phyloP scores from a whole-genome alignment of 306 rosid genomes.

The Luffa aegyptiaca region DNA sequence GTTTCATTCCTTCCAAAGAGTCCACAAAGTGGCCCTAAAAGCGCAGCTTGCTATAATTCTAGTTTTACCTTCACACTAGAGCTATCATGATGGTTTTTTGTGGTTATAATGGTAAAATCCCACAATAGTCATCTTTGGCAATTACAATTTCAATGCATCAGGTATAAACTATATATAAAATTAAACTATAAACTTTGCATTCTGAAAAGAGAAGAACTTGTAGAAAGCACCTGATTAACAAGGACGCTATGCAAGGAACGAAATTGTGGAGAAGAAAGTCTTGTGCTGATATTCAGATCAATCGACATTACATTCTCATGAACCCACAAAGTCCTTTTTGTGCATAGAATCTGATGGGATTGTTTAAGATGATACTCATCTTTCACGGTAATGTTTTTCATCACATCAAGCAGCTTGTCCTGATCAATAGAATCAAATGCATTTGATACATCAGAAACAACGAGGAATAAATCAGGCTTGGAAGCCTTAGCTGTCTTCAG shows the following conservation, averaged over 20 bases:
- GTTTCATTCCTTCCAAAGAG: no score
- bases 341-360: slow-evolving; percentile 46
- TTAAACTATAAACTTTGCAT: neutral
- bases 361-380: slow-evolving; percentile 43
- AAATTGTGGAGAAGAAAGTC: slow-evolving; percentile 21
- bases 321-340: slow-evolving; percentile 52
- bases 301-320: slow-evolving; percentile 27
- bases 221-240: slow-evolving; percentile 48
- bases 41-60: no score
- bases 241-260: slow-evolving; percentile 32
- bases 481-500: slow-evolving; percentile 24
- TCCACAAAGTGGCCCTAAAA: no score
- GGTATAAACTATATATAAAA: neutral
- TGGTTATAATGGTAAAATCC: neutral
- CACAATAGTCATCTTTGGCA: neutral
- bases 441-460: slow-evolving; percentile 70
- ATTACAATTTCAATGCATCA: neutral
- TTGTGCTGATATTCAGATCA: slow-evolving; percentile 26
- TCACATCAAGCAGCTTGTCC: slow-evolving; percentile 55
- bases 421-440: slow-evolving; percentile 84
- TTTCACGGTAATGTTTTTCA: slow-evolving; percentile 34
- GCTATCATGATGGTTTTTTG: neutral
- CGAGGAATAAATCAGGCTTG: slow-evolving; percentile 41
- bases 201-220: neutral
- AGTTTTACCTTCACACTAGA: no score